phyloP scores from a whole-genome alignment of 176 grass and related monocot genomes.

The Echinochloa phyllopogon region DNA sequence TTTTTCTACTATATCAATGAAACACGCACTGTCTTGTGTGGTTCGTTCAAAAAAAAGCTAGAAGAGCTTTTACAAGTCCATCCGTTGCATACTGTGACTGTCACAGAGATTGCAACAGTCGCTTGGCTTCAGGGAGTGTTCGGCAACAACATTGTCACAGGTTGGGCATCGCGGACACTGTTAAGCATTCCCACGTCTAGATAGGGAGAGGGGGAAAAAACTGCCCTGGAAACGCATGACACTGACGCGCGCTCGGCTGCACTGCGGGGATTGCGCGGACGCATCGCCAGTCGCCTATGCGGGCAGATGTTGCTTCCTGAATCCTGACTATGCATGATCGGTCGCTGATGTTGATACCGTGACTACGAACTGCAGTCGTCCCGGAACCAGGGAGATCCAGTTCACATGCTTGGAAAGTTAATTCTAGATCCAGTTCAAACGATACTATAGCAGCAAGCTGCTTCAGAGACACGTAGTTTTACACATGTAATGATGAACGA shows the following conservation, averaged over 20 bases:
- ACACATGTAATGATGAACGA: not conserved
- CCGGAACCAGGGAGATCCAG: not conserved
- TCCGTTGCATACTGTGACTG: not conserved
- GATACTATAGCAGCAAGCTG: not conserved
- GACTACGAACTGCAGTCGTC: not conserved
- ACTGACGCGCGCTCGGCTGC: not conserved
- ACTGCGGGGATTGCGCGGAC: not conserved
- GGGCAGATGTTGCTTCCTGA: not conserved
- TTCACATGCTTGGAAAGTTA: not conserved
- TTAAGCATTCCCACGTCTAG: not conserved
- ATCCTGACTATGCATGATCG: not conserved
- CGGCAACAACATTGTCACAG: not conserved
- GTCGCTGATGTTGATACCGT: not conserved
- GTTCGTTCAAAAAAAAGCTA: too few relatives aligned
- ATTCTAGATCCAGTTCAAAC: not conserved
- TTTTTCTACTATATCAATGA: too few relatives aligned
- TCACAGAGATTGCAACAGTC: constrained; percentile 2
- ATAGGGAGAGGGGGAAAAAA: constrained; percentile 6
- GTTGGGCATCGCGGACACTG: not conserved
- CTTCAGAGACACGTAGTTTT: not conserved
- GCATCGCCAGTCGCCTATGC: not conserved
- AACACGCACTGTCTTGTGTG: too few relatives aligned
- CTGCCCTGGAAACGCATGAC: not conserved
- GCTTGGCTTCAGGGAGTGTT: not conserved
- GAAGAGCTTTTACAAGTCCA: not conserved